Evolutionary conservation across 192 early-diverging fungal genomes (phyloP), one percentile per base, ranked within the genome.

Genomic region (Polychytrium aggregatum): DNA sequence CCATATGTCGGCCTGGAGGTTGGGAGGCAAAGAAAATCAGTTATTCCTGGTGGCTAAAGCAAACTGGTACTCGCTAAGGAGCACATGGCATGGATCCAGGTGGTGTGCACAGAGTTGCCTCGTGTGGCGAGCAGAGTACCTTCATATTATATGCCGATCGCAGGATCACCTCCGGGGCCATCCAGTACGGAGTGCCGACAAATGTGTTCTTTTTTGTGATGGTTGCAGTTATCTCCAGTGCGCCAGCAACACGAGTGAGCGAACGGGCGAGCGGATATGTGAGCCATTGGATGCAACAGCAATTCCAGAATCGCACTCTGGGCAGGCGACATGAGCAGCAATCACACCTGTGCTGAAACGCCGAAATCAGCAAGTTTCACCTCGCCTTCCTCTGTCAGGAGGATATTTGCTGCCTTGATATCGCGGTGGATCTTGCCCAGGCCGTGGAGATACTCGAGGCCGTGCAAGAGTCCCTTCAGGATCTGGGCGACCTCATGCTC

Each of bases 351-450:
- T 31, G 86, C 86, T 20, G 88, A 88, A 24, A 97, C 93, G 11
- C 93, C 93, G 74, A 97, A 97, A 72, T 97, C 93, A 7, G 90
- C 93, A 48, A 97, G 67, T 63, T 95, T 97, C 36, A 96, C 83
- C 48, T 84, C 80, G 79, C 91, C 51, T 71, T 79, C 22, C 65
- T 56, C 35, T 72, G 83, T 59, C 87, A 68, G 26, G 83, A 71
- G 61, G 13, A 97, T 76, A 61, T 93, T 93, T 10, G 84, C 90
- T 3, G 83, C 84, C 79, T 97, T 97, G 50, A 97, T 88, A 59
- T 97, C 93, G 71, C 66, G 53, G 45, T 59, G 66, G 41, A 78
- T 57, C 70, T 71, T 92, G 82, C 61, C 84, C 72, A 56, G 81
- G 10, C 61, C 64, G 70, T 97, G 92, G 14, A 94, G 63, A 62